These are phyloP conservation scores for Geranium rotundifolium DNA, from an alignment of 345 rosid genomes.

Conservation along the genomic window DNA sequence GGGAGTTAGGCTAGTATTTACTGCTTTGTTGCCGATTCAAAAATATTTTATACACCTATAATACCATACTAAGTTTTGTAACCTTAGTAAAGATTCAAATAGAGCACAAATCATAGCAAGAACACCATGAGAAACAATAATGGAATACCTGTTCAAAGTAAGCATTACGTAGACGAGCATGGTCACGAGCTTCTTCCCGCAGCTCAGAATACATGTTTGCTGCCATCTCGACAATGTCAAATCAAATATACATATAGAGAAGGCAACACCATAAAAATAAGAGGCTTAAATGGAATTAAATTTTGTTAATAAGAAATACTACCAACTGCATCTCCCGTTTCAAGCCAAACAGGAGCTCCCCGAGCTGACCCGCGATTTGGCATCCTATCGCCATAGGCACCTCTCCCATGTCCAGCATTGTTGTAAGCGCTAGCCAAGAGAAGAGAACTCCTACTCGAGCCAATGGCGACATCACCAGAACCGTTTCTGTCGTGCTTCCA, in stretches of 20 bases:
- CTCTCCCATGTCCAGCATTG: conserved; percentile 51
- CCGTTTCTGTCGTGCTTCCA: conserved; percentile 84
- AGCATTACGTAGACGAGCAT: conserved; percentile 76
- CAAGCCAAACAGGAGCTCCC: conserved; percentile 85
- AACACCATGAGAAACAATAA: conserved; percentile 6
- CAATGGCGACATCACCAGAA: conserved; percentile 57
- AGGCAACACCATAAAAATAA: conserved; percentile 9
- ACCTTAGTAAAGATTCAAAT: too few relatives aligned
- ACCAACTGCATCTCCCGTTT: conserved; percentile 99
- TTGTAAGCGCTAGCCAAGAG: conserved; percentile 39
- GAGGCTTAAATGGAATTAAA: conserved; percentile 15
- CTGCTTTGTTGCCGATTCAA: too few relatives aligned
- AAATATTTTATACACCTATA: too few relatives aligned
- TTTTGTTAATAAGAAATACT: conserved; percentile 30
- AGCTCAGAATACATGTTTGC: conserved; percentile 74
- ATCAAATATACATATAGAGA: conserved; percentile 27
- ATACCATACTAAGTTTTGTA: too few relatives aligned
- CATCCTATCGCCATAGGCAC: conserved; percentile 49
- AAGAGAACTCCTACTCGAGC: conserved; percentile 73
- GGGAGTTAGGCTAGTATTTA: too few relatives aligned
- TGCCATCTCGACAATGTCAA: conserved; percentile 52
- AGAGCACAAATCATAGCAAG: background rate
- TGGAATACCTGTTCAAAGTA: conserved; percentile 78
- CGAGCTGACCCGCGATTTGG: conserved; percentile 59
- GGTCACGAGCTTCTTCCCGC: conserved; percentile 93